Conservation (phyloP, 208 protist genomes). For the Spironucleus salmonicida region DNA sequence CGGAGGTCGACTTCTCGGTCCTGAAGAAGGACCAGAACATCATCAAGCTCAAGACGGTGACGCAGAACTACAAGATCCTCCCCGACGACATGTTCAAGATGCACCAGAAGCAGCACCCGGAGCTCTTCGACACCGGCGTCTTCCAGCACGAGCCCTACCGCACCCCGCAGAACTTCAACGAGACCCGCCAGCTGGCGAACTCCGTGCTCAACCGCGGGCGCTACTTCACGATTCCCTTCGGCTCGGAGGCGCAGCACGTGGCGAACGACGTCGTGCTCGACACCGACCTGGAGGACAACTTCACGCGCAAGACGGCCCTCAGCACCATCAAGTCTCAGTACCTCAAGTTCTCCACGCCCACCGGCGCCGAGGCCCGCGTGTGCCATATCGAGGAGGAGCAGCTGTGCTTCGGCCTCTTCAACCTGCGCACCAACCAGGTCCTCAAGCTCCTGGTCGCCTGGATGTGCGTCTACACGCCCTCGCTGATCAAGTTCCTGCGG, state of each 20-base stretch:
- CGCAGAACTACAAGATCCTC: neutral
- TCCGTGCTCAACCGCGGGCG: neutral
- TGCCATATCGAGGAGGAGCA: constrained; percentile 26
- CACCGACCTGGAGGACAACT: neutral
- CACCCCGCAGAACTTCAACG: neutral
- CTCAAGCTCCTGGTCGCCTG: neutral
- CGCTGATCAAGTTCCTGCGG: neutral
- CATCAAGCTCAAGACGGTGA: neutral
- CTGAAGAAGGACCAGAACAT: neutral
- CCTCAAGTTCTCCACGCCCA: neutral
- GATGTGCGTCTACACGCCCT: neutral
- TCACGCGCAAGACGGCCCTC: neutral
- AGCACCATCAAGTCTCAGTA: neutral
- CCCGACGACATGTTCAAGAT: neutral
- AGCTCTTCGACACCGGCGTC: neutral
- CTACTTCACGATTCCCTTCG: neutral
- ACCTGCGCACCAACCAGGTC: neutral
- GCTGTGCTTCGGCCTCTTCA: constrained; percentile 8
- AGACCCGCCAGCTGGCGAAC: neutral
- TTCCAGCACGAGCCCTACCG: neutral
- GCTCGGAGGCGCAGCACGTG: neutral
- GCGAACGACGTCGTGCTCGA: neutral
- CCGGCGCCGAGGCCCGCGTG: neutral
- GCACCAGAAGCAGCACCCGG: neutral
- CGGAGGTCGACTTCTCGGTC: neutral